Evolutionary conservation across 75 land plant species (phyloP).

Genomic region (Gnetum montanum): DNA sequence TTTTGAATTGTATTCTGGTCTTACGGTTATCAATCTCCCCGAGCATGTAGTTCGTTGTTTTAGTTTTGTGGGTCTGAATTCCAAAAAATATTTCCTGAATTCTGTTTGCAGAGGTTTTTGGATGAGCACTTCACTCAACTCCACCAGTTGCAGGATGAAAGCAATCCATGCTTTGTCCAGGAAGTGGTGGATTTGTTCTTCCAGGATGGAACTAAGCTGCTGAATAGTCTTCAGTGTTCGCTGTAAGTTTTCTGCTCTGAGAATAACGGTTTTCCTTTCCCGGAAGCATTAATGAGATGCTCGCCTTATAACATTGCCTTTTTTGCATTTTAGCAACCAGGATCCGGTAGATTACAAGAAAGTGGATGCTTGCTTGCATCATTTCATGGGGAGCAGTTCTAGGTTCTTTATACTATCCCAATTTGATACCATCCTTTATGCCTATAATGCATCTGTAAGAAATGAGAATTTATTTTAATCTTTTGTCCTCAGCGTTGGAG

Average conservation of each 20-base stretch:
- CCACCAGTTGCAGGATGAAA: slow-evolving; percentile 65
- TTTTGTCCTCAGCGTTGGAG: not conserved
- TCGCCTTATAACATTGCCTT: not conserved
- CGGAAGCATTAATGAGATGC: not conserved
- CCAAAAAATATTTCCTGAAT: not conserved
- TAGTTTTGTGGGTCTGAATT: no score
- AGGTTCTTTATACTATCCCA: not conserved
- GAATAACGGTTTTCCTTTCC: no score
- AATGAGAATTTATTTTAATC: not conserved
- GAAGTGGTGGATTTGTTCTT: slow-evolving; percentile 65
- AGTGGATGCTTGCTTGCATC: not conserved
- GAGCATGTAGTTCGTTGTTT: no score
- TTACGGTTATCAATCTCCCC: no score
- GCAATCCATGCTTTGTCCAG: slow-evolving; percentile 68
- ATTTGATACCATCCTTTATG: not conserved
- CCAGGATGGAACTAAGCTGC: slow-evolving; percentile 41
- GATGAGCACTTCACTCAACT: slow-evolving; percentile 72
- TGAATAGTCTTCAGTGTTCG: slow-evolving; percentile 43
- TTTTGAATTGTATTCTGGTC: no score
- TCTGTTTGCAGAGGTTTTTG: slow-evolving; percentile 48
- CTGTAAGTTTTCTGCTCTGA: slow-evolving; percentile 34
- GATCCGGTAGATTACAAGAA: not conserved
- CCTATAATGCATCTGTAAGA: not conserved
- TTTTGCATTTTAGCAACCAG: not conserved
- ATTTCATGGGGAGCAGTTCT: not conserved